Percentiles rank a stretch among this genome's conserved stretches.
Conservation (phyloP, 441 rosid species). For the Breynia disticha region DNA sequence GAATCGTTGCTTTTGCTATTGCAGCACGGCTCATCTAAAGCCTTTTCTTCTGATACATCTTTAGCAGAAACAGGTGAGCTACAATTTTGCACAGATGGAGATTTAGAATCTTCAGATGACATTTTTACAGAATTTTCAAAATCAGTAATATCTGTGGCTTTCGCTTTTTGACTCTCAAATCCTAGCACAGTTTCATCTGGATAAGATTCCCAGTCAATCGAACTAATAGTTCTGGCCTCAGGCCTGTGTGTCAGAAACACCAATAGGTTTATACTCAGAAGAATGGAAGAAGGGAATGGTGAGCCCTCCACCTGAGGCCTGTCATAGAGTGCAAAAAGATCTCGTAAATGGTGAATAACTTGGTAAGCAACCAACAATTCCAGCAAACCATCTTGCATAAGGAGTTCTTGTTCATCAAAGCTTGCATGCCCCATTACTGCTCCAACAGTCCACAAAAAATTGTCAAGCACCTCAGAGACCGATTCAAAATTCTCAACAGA, state of each 20-base stretch:
- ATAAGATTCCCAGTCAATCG: constrained; percentile 42
- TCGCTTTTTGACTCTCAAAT: constrained; percentile 25
- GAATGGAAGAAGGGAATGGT: constrained; percentile 70
- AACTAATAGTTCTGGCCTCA: constrained; percentile 25
- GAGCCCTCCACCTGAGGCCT: constrained; percentile 84
- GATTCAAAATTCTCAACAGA: constrained; percentile 56
- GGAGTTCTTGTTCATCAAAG: constrained; percentile 51
- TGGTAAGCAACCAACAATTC: constrained; percentile 67
- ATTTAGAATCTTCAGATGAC: constrained; percentile 25
- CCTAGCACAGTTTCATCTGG: constrained; percentile 22
- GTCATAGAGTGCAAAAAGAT: constrained; percentile 75
- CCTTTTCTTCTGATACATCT: constrained; percentile 28
- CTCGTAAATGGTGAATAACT: constrained; percentile 60
- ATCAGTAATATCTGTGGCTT: constrained; percentile 21
- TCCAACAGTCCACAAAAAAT: constrained; percentile 51
- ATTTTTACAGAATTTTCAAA: constrained; percentile 17
- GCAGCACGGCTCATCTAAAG: constrained; percentile 21
- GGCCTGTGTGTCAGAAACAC: constrained; percentile 45
- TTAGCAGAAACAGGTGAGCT: constrained; percentile 16
- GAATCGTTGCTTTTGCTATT: constrained; percentile 19
- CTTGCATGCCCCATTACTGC: constrained; percentile 46
- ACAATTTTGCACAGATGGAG: constrained; percentile 23
- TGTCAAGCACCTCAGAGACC: constrained; percentile 58
- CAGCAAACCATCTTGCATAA: constrained; percentile 66
- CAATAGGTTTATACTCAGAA: constrained; percentile 51